phyloP scores from a whole-genome alignment of 306 rosid genomes.

The Vigna reflexopilosa region DNA sequence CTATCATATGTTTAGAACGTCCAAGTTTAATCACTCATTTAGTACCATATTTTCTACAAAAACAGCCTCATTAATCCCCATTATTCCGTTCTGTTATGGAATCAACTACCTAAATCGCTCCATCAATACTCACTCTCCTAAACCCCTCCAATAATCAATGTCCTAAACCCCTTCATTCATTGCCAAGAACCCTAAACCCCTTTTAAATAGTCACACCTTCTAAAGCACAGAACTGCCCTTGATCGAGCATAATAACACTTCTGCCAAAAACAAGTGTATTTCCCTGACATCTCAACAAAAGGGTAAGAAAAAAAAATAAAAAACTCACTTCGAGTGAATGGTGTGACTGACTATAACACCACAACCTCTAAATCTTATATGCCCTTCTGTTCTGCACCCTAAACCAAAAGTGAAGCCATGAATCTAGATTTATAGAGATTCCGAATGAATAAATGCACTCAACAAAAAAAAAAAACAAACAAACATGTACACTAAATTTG shows the following conservation, averaged over 20 bases:
- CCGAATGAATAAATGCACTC: neutral
- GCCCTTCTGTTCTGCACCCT: conserved; percentile 8
- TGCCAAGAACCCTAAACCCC: neutral
- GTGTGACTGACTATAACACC: neutral
- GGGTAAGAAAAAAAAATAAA: neutral
- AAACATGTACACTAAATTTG: neutral
- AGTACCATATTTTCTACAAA: neutral
- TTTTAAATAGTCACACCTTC: neutral
- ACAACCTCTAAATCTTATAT: conserved; percentile 2
- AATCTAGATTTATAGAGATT: conserved; percentile 24
- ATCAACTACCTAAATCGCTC: neutral
- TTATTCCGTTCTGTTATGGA: neutral
- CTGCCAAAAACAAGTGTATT: neutral
- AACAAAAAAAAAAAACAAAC: neutral
- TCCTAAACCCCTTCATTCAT: neutral
- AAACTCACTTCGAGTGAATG: neutral
- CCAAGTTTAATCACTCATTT: neutral
- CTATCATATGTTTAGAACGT: neutral
- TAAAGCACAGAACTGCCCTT: neutral
- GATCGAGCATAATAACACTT: neutral
- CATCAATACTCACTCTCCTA: neutral
- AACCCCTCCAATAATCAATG: neutral
- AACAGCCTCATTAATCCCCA: neutral
- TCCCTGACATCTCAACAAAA: conserved; percentile 2
- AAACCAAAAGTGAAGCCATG: conserved; percentile 5